Evolutionary conservation across 768 basidiomycete genomes (phyloP), one percentile per base, ranked within the genome.

Genomic region (Mycena maculata): DNA sequence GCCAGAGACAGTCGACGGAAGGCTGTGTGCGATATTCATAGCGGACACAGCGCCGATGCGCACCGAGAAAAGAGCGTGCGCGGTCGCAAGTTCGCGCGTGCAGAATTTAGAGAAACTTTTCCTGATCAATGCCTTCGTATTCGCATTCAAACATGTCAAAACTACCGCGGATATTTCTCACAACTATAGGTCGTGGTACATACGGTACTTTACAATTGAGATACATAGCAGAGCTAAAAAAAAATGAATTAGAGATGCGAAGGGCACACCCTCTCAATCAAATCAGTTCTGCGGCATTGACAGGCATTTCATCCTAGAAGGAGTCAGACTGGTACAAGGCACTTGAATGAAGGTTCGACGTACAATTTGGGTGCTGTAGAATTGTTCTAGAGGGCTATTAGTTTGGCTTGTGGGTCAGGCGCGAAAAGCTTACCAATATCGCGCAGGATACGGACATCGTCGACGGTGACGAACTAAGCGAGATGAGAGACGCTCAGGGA

Each of bases 241-340:
- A 52, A 48, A 57, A 71, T 60, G 65, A 33, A 45, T 33, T 69
- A 50, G 66, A 57, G n/a, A 72, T 58, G 75, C 44, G 33, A 48
- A 59, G 50, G 66, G 70, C n/a, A 60, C 49, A 28, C 25, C 60
- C 57, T 86, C 87, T 47, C 23, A 33, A 61, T 63, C 31, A 98
- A 75, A 98, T 97, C 67, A 98, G 90, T 79, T 99, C 96, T 49
- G 96, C 96, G 64, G 97, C 96, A 79, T 99, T 98, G 67, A 98
- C 93, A 8, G 94, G 96, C 96, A 99, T 99, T 86, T 99, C 97
- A 75, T 98, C 96, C 92, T 98, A 75, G 65, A 57, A 70, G 72
- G 70, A 64, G 57, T 23, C 60, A 54, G 36, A 59, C 77, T 68
- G 81, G 73, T 68, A 63, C 31, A 22, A 54, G 50, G 30, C 53